These are phyloP conservation scores for Tetrapyrgos nigripes DNA, from an alignment of 1,284 basidiomycete genomes.

Conservation along the genomic window DNA sequence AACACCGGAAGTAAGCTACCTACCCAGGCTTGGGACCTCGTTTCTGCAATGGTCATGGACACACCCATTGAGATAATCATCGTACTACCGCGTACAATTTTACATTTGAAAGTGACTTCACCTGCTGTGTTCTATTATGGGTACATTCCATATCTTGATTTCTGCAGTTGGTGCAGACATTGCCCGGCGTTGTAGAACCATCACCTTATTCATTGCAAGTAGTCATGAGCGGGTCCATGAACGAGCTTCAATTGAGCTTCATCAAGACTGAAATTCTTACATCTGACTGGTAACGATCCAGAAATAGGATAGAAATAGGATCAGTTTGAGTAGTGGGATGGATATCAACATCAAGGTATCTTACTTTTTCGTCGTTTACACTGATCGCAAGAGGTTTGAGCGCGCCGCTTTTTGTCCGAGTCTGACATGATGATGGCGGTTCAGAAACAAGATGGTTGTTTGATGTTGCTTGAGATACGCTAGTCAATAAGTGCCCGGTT, in stretches of 20 bases:
- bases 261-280: not conserved
- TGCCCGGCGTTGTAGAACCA: conserved; percentile 9
- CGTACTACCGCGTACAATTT: conserved; percentile 2
- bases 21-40: conserved; percentile 10
- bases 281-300: too few relatives aligned
- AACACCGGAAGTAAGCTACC: not conserved
- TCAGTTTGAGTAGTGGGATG: not conserved
- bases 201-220: conserved; percentile 8
- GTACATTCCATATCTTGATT: conserved; percentile 13
- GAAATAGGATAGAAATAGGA: not conserved
- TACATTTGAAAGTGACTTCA: conserved; percentile 2
- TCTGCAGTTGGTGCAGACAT: conserved; percentile 13
- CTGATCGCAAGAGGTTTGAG: conserved; percentile 14
- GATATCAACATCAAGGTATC: not conserved
- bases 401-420: conserved; percentile 9
- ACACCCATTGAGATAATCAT: not conserved
- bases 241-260: too few relatives aligned
- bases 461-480: too few relatives aligned
- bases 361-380: conserved; percentile 11
- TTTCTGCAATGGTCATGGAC: not conserved
- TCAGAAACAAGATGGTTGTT: too few relatives aligned
- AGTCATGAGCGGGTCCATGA: too few relatives aligned
- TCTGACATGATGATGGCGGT: too few relatives aligned
- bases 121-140: too few relatives aligned
- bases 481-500: too few relatives aligned